A percentile compares a stretch with the other conserved stretches of the same genome.
phyloP scores from a whole-genome alignment of 495 filamentous ascomycete genomes.

The Haplographium delicatum region DNA sequence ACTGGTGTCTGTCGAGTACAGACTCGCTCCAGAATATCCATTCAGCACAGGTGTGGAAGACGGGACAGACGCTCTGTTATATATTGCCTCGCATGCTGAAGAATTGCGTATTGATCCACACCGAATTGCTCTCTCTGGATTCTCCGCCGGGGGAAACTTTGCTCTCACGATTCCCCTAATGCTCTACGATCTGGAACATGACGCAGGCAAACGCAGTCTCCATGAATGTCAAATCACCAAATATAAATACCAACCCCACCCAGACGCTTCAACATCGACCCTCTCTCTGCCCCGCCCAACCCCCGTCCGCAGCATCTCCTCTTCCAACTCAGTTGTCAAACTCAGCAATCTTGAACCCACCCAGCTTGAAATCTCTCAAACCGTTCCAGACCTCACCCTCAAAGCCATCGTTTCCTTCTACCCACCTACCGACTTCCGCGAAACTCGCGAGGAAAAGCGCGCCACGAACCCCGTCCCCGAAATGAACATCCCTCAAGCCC shows the following conservation, averaged over 20 bases:
- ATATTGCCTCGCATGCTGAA: conserved; percentile 53
- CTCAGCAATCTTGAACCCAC: conserved; percentile 33
- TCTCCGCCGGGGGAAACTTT: conserved; percentile 85
- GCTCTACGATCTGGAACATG: conserved; percentile 36
- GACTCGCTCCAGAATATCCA: conserved; percentile 70
- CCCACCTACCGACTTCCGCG: conserved; percentile 77
- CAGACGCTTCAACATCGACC: conserved; percentile 31
- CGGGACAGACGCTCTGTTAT: conserved; percentile 62
- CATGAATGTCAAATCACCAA: neutral
- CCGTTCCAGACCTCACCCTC: conserved; percentile 43
- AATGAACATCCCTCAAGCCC: conserved; percentile 42
- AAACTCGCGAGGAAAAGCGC: conserved; percentile 67
- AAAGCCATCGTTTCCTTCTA: conserved; percentile 65
- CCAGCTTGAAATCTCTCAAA: conserved; percentile 30
- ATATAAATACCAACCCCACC: conserved; percentile 18
- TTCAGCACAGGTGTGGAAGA: conserved; percentile 78
- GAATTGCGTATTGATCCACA: conserved; percentile 51
- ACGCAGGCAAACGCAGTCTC: conserved; percentile 28
- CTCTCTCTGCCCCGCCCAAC: conserved; percentile 10
- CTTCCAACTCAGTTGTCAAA: conserved; percentile 6
- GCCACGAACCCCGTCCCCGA: conserved; percentile 39
- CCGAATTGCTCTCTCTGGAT: conserved; percentile 71
- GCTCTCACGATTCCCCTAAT: conserved; percentile 74
- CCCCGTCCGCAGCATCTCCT: neutral
- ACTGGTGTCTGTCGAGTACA: conserved; percentile 66